These are phyloP conservation scores for Neospermospora avenae DNA, from an alignment of 2,329 filamentous ascomycete genomes.

Conservation along the genomic window DNA sequence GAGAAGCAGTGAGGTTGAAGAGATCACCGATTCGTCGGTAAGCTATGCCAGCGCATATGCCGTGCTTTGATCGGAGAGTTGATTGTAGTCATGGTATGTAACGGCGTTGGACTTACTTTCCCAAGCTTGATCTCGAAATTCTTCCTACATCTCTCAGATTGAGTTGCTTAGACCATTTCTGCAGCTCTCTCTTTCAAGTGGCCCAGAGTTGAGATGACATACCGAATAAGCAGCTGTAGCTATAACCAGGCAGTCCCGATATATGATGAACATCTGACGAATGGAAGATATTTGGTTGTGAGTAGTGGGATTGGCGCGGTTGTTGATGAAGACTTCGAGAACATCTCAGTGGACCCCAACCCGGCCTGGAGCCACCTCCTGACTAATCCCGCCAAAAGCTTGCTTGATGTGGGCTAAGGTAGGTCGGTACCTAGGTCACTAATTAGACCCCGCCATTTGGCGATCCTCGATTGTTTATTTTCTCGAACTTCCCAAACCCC, in stretches of 20 bases:
- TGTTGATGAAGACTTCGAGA: no score
- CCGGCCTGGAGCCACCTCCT: background rate
- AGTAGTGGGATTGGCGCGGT: background rate
- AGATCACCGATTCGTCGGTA: conserved; percentile 74
- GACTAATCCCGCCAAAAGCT: background rate
- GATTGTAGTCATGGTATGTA: no score
- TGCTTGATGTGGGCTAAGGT: background rate
- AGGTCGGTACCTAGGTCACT: background rate
- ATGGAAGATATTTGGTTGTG: no score
- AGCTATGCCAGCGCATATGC: conserved; percentile 95
- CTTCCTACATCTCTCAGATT: background rate
- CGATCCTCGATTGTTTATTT: background rate
- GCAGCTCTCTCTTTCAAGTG: no score
- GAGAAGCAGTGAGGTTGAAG: conserved; percentile 71
- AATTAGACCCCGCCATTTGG: background rate
- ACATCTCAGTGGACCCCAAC: background rate
- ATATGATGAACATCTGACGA: no score
- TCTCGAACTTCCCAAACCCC: background rate
- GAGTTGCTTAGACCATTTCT: background rate
- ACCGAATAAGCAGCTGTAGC: no score
- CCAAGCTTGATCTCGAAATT: background rate
- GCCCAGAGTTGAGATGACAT: no score
- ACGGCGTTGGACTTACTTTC: background rate
- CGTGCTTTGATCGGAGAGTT: conserved; percentile 44
- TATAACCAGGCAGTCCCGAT: no score